A percentile compares a stretch with the other conserved stretches of the same genome.
Evolutionary conservation across 1,284 basidiomycete genomes (phyloP).

Genomic region (Moniliophthora roreri): DNA sequence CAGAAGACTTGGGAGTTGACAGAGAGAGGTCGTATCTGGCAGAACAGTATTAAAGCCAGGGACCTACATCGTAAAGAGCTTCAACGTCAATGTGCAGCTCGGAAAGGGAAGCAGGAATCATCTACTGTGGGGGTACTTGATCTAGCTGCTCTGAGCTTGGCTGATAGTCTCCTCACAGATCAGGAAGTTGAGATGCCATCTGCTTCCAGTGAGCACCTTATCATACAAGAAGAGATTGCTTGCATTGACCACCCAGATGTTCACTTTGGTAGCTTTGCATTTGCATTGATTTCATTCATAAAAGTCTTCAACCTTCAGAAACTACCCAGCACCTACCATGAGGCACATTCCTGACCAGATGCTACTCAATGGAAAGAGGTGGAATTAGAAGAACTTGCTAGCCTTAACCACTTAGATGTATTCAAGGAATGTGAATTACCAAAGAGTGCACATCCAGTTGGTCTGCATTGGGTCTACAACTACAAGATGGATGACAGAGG

Average conservation of each 20-base stretch:
- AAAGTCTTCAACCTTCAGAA: not conserved
- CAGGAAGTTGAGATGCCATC: no score
- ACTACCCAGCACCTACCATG: not conserved
- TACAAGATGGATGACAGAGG: slow-evolving; percentile 34
- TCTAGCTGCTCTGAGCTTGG: no score
- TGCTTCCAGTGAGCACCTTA: no score
- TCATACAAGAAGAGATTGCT: no score
- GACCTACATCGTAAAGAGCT: not conserved
- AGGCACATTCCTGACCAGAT: not conserved
- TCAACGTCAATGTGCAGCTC: not conserved
- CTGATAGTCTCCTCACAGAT: no score
- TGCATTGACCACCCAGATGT: no score
- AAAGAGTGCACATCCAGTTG: slow-evolving; percentile 22
- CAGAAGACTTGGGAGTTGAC: not conserved
- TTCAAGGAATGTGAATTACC: slow-evolving; percentile 25
- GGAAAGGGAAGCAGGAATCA: no score
- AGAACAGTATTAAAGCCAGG: not conserved
- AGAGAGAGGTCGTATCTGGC: not conserved
- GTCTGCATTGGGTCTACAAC: slow-evolving; percentile 33
- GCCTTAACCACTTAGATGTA: slow-evolving; percentile 20
- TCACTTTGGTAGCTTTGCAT: no score
- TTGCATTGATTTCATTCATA: no score
- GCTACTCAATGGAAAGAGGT: slow-evolving; percentile 25
- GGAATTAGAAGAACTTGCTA: slow-evolving; percentile 25
- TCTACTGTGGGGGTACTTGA: no score